Evolutionary conservation across 495 filamentous ascomycete species (phyloP), one percentile per base, ranked within the genome.

Genomic region (Geopyxis carbonaria): DNA sequence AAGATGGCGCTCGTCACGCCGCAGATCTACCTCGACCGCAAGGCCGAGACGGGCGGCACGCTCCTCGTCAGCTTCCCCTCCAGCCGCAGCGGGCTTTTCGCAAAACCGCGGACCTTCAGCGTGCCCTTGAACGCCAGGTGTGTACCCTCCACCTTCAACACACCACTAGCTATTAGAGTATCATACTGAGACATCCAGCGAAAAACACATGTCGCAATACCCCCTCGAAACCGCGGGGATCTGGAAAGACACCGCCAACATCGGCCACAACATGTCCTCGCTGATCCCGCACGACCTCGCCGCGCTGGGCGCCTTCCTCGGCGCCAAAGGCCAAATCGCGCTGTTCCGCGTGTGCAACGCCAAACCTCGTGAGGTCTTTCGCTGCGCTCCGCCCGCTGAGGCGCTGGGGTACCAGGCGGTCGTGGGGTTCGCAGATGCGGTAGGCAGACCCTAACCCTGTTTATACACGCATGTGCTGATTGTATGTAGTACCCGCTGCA

Each of bases 381-480:
- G 81, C 53, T 77, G 73, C 53, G 83, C 84, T 4, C 86, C 86
- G 0, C 63, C 56, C n/a, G 68, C 70, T 48, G 66, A 70, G 20
- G 62, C 69, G 8, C 57, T 80, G 0, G 80, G 81, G 2, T 86
- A 80, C 51, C 79, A 89, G 48, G 70, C 81, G 3, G 67, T 72
- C 7, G 74, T 78, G 0, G 80, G 78, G 43, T 92, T 93, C 52
- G 75, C 78, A 39, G 87, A 95, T 59, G 76, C 83, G 13, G 75
- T 78, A 60, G 45, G 72, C 58, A 15, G 24, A 22, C 35, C 19
- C 36, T n/a, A 7, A 31, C n/a, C n/a, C n/a, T 24, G 7, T 16
- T 22, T 8, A 22, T 32, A 11, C 20, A 8, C 29, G 44, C 55
- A 24, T 42, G 47, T 52, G 41, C 43, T 20, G 16, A 20, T 21